Base-by-base conservation (phyloP, 2,329 filamentous ascomycete genomes). In the Diaporthe australafricana region DNA sequence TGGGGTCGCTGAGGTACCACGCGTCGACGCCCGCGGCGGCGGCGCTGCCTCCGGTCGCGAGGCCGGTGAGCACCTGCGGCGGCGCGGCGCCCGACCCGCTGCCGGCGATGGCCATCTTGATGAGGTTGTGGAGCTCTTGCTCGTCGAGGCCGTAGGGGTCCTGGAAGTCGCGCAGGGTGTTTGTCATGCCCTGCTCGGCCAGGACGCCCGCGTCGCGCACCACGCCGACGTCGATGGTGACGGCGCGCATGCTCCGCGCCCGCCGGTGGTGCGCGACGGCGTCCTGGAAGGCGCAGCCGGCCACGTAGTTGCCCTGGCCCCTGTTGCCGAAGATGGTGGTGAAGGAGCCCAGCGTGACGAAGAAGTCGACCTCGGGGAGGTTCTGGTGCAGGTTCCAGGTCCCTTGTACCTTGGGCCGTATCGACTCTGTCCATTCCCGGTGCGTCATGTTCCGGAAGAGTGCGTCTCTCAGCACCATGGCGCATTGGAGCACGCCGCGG, bases 221-320 rank as follows among this genome's bases (percentile, higher is more conserved):
- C 17, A 76, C 74, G 30, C 75, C 75, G 4, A 77, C 65, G 48
- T 77, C 75, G 27, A 77, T 71, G 20, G 76, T 73, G 16, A 77
- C 75, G 12, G 72, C 75, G 0, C 75, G 74, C 9, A 77, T 67
- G n/a, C 76, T 74, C 5, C 65, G 52, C 1, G 67, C 42, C 16
- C 66, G 60, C 16, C 77, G 74, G 55, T 74, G 68, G 0, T 57
- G 63, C 0, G 77, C 77, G 9, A 79, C 72, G 1, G 76, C 77
- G 70, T 83, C 81, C 38, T 82, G 79, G 75, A 79, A 83, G 1
- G 77, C 74, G 48, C 78, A 77, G 11, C 79, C 81, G 2, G 79
- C 79, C 0, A 80, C 32, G 11, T 65, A 65, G 30, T 65, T 65
- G 17, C 35, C 60, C 60, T 65, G 60, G 20, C 60, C 42, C 14